Evolutionary conservation across 148 eudicot species (phyloP).

Genomic region (Rhododendron molle): DNA sequence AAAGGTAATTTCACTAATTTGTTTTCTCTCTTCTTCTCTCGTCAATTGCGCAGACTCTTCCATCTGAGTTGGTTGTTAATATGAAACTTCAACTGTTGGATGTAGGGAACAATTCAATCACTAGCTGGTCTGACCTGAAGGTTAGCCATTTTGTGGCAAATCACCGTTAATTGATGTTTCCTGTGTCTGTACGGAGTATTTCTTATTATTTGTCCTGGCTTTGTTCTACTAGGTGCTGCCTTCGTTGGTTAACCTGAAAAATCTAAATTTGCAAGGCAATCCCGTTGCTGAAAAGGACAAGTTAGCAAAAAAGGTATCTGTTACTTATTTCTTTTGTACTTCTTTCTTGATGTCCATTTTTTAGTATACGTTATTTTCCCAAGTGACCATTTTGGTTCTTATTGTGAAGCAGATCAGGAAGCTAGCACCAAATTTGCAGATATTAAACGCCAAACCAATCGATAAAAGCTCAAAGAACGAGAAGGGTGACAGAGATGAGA

Average conservation of each 20-base stretch:
- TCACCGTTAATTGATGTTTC: background rate
- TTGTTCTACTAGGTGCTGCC: conserved; percentile 56
- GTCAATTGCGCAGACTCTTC: conserved; percentile 43
- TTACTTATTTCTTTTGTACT: conserved; percentile 6
- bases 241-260: conserved; percentile 57
- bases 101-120: conserved; percentile 75
- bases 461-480: conserved; percentile 40
- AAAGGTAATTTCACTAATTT: background rate
- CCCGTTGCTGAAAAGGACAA: conserved; percentile 74
- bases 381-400: conserved; percentile 10
- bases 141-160: conserved; percentile 27
- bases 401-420: conserved; percentile 58
- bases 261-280: conserved; percentile 77
- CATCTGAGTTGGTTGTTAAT: conserved; percentile 53
- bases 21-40: background rate
- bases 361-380: background rate
- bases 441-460: conserved; percentile 60
- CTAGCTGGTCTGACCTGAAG: conserved; percentile 75
- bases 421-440: conserved; percentile 62
- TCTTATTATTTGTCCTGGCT: conserved; percentile 12
- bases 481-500: conserved; percentile 27
- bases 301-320: conserved; percentile 50
- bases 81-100: conserved; percentile 71
- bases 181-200: background rate
- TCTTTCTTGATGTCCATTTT: background rate